Conservation (phyloP, 2,329 filamentous ascomycete species). For the Alternaria ventricosa region DNA sequence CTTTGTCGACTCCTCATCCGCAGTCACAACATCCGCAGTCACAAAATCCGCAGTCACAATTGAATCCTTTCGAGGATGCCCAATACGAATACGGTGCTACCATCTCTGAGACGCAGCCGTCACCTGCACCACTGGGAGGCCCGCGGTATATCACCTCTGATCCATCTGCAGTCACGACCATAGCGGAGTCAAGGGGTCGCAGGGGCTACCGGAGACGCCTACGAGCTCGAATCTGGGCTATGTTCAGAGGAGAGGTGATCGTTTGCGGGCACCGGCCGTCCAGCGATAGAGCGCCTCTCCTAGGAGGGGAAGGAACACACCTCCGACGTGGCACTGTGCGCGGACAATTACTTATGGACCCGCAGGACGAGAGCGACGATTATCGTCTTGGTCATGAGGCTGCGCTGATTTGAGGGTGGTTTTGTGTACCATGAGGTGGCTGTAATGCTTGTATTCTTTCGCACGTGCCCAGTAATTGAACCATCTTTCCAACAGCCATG, state of each 20-base stretch:
- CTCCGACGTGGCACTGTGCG: not conserved
- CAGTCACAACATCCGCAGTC: too few relatives aligned
- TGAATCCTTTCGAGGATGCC: conserved; percentile 1
- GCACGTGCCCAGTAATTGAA: not conserved
- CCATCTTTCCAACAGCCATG: not conserved
- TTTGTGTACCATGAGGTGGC: not conserved
- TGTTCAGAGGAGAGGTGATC: not conserved
- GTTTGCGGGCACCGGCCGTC: too few relatives aligned
- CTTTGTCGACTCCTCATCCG: not conserved
- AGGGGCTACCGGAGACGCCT: not conserved
- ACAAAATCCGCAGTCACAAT: not conserved
- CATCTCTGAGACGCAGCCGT: not conserved
- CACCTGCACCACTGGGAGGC: not conserved
- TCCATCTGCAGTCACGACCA: not conserved
- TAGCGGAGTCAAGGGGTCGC: not conserved
- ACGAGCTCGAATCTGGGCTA: not conserved
- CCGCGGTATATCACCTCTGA: not conserved
- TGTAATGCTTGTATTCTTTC: not conserved
- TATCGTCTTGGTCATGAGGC: not conserved
- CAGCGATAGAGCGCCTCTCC: not conserved
- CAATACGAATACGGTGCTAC: not conserved
- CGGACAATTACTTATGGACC: not conserved
- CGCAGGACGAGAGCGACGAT: not conserved
- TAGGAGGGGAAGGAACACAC: not conserved
- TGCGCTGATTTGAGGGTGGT: not conserved